Percentiles rank a stretch among this genome's conserved stretches.
phyloP scores from a whole-genome alignment of 768 basidiomycete species.

The Mycena epipterygia region DNA sequence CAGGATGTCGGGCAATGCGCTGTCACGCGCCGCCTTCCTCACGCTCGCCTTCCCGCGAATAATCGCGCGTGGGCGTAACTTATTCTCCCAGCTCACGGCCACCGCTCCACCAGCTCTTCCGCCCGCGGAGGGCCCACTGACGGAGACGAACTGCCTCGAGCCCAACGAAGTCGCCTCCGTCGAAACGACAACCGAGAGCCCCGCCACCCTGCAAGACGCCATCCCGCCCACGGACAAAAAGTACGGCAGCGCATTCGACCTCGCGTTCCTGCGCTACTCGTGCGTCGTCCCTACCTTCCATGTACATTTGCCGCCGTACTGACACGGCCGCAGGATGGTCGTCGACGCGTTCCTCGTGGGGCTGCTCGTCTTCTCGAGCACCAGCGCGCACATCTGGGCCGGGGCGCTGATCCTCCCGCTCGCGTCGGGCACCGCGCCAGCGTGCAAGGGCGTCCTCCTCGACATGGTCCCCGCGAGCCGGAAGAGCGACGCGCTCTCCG shows the following conservation, averaged over 20 bases:
- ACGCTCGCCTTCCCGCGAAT: slow-evolving; percentile 33
- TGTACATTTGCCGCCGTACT: no score
- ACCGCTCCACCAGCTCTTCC: background rate
- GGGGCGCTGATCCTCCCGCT: slow-evolving; percentile 27
- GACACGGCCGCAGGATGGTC: slow-evolving; percentile 29
- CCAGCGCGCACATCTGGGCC: slow-evolving; percentile 15
- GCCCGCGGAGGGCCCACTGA: background rate
- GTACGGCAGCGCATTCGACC: slow-evolving; percentile 24
- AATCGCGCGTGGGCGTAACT: slow-evolving; percentile 17
- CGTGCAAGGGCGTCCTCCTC: slow-evolving; percentile 28
- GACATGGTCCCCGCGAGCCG: slow-evolving; percentile 23
- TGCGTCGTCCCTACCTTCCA: no score
- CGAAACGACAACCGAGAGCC: background rate
- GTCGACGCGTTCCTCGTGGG: slow-evolving; percentile 21
- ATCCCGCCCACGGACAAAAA: background rate
- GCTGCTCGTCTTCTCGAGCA: slow-evolving; percentile 19
- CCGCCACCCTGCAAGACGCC: background rate
- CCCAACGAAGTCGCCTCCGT: background rate
- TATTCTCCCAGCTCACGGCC: background rate
- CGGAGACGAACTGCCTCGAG: background rate
- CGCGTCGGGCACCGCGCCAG: slow-evolving; percentile 31
- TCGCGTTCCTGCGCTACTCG: slow-evolving; percentile 30
- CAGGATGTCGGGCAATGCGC: slow-evolving; percentile 31
- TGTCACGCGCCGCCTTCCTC: slow-evolving; percentile 35
- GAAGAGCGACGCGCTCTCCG: slow-evolving; percentile 28